Conservation (phyloP, 148 eudicot species). For the Spergularia bocconei region DNA sequence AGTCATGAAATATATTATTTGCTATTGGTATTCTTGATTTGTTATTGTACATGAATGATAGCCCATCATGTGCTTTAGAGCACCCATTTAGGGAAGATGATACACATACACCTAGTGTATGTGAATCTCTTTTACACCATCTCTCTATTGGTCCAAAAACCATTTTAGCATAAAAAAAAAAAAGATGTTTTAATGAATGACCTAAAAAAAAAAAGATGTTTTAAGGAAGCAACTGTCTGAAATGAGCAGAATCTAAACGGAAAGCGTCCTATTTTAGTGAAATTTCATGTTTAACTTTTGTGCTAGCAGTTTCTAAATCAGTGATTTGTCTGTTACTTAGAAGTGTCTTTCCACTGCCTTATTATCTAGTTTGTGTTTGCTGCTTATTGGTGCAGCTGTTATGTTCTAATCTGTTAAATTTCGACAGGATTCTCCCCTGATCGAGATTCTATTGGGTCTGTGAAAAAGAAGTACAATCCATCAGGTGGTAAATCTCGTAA, state of each 20-base stretch:
- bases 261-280: neutral
- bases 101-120: too few species aligned
- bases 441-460: conserved; percentile 74
- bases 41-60: too few species aligned
- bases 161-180: too few species aligned
- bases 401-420: conserved; percentile 5
- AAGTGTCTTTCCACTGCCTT: neutral
- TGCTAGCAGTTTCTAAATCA: neutral
- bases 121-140: too few species aligned
- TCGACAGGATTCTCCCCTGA: conserved; percentile 72
- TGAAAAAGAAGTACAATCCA: conserved; percentile 75
- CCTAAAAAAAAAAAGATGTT: too few species aligned
- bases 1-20: too few species aligned
- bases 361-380: neutral
- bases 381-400: neutral
- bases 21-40: too few species aligned
- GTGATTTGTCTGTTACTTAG: neutral
- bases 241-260: neutral
- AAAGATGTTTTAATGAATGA: neutral
- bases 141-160: too few species aligned
- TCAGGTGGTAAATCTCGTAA: conserved; percentile 58
- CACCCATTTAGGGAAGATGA: too few species aligned
- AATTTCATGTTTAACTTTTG: neutral
- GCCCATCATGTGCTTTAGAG: too few species aligned
- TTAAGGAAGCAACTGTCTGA: neutral